A percentile compares a stretch with the other conserved stretches of the same genome.
Conservation (phyloP, 1,284 basidiomycete genomes). For the Earliella scabrosa region DNA sequence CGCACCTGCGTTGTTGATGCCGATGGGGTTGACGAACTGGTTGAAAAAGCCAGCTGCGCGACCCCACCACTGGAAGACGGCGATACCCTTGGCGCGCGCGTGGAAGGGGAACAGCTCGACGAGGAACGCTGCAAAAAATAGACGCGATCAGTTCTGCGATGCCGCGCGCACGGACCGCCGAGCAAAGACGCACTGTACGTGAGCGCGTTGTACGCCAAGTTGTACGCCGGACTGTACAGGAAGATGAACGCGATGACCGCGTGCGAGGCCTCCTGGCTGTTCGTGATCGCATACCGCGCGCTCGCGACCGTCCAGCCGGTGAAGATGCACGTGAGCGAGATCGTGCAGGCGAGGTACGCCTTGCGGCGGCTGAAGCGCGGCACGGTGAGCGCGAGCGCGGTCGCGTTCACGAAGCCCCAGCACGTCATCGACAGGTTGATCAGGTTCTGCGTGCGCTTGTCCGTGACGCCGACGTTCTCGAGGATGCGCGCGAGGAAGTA, state of each 20-base stretch:
- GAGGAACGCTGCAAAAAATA: conserved; percentile 50
- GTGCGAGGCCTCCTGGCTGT: conserved; percentile 48
- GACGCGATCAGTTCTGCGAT: background rate
- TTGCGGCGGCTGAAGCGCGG: conserved; percentile 52
- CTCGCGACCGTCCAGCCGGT: conserved; percentile 58
- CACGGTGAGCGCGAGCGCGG: conserved; percentile 50
- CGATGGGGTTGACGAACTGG: conserved; percentile 76
- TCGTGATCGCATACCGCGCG: conserved; percentile 47
- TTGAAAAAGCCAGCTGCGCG: conserved; percentile 65
- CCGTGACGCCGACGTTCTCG: conserved; percentile 72
- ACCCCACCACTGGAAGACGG: conserved; percentile 64
- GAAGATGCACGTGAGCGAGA: conserved; percentile 53
- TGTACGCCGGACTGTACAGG: conserved; percentile 69
- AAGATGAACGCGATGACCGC: conserved; percentile 69
- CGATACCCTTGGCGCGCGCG: conserved; percentile 70
- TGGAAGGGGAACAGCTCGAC: conserved; percentile 71
- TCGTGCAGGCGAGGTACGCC: conserved; percentile 53
- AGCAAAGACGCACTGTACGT: conserved; percentile 48
- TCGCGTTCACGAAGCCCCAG: conserved; percentile 60
- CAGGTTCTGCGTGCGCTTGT: conserved; percentile 53
- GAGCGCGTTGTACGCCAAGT: conserved; percentile 66
- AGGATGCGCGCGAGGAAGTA: conserved; percentile 79
- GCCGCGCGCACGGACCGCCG: too few relatives aligned
- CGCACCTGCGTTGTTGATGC: conserved; percentile 52
- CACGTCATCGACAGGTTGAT: conserved; percentile 59